phyloP scores from a whole-genome alignment of 192 early-diverging fungal species.

The Rhizophlyctis rosea region DNA sequence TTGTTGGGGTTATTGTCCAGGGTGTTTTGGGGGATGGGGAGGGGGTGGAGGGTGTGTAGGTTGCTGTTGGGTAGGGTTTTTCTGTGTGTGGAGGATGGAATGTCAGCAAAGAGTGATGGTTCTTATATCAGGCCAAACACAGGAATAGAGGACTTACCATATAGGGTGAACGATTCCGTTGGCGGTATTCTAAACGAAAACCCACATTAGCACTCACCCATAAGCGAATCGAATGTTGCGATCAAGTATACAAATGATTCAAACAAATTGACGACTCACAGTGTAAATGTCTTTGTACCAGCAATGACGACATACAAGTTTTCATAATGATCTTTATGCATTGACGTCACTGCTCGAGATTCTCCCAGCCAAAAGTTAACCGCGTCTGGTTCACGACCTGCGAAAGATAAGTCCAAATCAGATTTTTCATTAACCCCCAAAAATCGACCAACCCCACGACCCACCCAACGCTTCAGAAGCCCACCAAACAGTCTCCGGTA shows the following conservation, averaged over 20 bases:
- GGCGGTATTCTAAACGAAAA: constrained; percentile 26
- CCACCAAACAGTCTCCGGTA: constrained; percentile 34
- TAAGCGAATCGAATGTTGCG: constrained; percentile 2
- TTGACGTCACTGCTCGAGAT: constrained; percentile 27
- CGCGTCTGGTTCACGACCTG: constrained; percentile 37
- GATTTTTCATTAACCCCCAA: background rate
- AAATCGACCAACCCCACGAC: background rate
- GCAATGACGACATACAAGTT: constrained; percentile 50
- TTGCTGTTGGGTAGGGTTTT: constrained; percentile 20
- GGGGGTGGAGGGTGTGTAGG: constrained; percentile 23
- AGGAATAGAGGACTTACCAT: constrained; percentile 7
- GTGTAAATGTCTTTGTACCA: constrained; percentile 44
- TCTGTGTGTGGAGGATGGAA: constrained; percentile 24
- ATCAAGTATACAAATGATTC: background rate
- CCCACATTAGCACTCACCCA: background rate
- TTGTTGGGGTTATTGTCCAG: constrained; percentile 15
- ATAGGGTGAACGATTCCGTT: constrained; percentile 23
- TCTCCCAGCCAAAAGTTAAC: constrained; percentile 55
- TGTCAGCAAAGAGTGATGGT: background rate
- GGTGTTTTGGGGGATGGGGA: background rate
- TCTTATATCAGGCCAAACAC: background rate
- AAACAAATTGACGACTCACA: constrained; percentile 24
- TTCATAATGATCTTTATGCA: constrained; percentile 59
- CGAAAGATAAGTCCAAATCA: no score
- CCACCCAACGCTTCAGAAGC: constrained; percentile 38